These are phyloP conservation scores for Candida sphagnicola DNA, from an alignment of 805 yeast species.

Conservation along the genomic window DNA sequence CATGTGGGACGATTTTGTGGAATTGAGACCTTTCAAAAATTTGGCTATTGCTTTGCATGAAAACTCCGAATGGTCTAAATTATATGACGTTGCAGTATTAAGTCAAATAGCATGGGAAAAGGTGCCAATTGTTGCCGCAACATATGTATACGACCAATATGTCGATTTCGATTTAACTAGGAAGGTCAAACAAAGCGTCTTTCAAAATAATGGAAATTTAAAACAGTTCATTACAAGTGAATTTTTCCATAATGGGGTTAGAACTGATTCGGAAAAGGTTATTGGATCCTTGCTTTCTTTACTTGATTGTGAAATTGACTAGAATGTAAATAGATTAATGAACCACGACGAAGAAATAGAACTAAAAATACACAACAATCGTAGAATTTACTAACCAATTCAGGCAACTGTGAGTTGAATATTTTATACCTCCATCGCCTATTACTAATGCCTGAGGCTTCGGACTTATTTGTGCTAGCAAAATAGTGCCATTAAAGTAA, in stretches of 20 bases:
- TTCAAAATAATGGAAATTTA: slow-evolving; percentile 29
- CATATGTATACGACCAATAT: slow-evolving; percentile 48
- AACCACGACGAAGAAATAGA: too few species aligned
- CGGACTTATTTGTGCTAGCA: too few species aligned
- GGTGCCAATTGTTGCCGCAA: slow-evolving; percentile 48
- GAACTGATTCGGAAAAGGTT: slow-evolving; percentile 37
- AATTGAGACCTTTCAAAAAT: slow-evolving; percentile 33
- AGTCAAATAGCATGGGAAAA: slow-evolving; percentile 24
- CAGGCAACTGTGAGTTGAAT: too few species aligned
- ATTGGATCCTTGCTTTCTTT: slow-evolving; percentile 37
- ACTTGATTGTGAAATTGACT: slow-evolving; percentile 38
- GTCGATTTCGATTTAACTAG: slow-evolving; percentile 45
- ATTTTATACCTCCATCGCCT: too few species aligned
- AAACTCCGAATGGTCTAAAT: slow-evolving; percentile 30
- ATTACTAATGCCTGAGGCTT: too few species aligned
- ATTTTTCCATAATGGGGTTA: slow-evolving; percentile 48
- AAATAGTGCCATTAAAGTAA: too few species aligned
- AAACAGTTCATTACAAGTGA: slow-evolving; percentile 45
- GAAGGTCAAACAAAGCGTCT: slow-evolving; percentile 27
- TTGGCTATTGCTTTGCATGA: slow-evolving; percentile 37
- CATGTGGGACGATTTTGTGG: slow-evolving; percentile 47
- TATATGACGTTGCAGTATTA: slow-evolving; percentile 32
- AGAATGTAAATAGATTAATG: too few species aligned
- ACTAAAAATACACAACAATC: too few species aligned
- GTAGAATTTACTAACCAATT: too few species aligned